Conservation (phyloP, 2,329 filamentous ascomycete genomes). For the Alternaria dauci region DNA sequence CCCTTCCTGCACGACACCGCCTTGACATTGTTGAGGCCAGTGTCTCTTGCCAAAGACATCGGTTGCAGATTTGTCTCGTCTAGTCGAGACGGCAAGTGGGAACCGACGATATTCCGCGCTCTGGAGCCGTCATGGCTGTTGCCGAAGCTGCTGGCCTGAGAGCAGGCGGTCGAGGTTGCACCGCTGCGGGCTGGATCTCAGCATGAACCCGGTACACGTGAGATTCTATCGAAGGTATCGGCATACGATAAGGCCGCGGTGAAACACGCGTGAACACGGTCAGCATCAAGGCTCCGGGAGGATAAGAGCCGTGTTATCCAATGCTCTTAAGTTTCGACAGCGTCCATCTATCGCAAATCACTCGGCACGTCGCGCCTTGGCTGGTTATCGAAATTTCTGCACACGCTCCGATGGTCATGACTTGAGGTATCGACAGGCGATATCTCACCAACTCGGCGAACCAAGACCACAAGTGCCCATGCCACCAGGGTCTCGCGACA, state of each 20-base stretch:
- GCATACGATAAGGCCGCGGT: constrained; percentile 15
- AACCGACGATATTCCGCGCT: constrained; percentile 37
- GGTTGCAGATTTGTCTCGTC: constrained; percentile 34
- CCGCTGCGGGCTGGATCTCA: constrained; percentile 25
- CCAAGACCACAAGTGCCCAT: constrained; percentile 5
- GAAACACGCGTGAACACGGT: constrained; percentile 13
- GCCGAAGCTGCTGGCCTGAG: constrained; percentile 26
- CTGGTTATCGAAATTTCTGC: constrained; percentile 17
- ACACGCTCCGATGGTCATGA: constrained; percentile 13
- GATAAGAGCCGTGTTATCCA: constrained; percentile 8
- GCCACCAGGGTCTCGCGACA: constrained; percentile 26
- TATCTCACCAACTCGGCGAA: constrained; percentile 14
- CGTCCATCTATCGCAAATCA: constrained; percentile 14
- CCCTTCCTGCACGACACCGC: constrained; percentile 28
- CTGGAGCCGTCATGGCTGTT: constrained; percentile 40
- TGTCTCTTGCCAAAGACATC: constrained; percentile 18
- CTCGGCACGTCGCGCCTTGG: constrained; percentile 17
- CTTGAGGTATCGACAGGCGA: constrained; percentile 7
- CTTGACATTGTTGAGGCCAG: constrained; percentile 27
- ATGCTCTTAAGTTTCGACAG: constrained; percentile 10
- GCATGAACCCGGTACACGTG: constrained; percentile 13
- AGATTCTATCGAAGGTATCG: constrained; percentile 11
- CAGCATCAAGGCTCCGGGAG: constrained; percentile 12
- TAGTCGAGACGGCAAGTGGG: constrained; percentile 46
- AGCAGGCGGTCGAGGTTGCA: constrained; percentile 29